These are phyloP conservation scores for Lotus japonicus DNA, from an alignment of 306 rosid species.

Conservation along the genomic window DNA sequence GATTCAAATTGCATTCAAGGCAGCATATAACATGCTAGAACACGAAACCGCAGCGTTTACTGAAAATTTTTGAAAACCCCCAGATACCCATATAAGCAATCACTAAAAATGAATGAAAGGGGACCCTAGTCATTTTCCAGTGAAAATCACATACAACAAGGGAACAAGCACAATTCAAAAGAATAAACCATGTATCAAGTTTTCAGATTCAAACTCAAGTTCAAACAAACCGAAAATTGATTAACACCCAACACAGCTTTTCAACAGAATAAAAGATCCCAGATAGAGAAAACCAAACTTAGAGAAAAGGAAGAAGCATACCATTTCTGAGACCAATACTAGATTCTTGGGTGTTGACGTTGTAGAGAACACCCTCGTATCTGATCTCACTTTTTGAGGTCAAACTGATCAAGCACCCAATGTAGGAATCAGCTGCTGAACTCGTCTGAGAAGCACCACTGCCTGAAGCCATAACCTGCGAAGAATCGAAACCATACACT, in stretches of 20 bases:
- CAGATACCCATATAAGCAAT: too few relatives aligned
- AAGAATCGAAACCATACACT: constrained; percentile 12
- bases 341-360: constrained; percentile 69
- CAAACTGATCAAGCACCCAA: constrained; percentile 70
- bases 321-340: constrained; percentile 71
- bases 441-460: constrained; percentile 38
- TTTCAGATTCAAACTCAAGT: not conserved
- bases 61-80: not conserved
- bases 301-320: not conserved
- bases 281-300: not conserved
- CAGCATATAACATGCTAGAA: not conserved
- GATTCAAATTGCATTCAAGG: not conserved
- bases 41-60: not conserved
- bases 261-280: not conserved
- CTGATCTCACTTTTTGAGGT: constrained; percentile 80
- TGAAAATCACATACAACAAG: not conserved
- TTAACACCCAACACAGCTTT: not conserved
- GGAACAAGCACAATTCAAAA: constrained; percentile 5
- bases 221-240: not conserved
- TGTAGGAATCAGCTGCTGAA: constrained; percentile 73
- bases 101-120: not conserved
- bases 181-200: too few relatives aligned
- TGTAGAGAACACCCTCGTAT: constrained; percentile 64
- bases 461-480: constrained; percentile 35
- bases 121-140: not conserved